Evolutionary conservation across 768 basidiomycete species (phyloP).

Genomic region (Leccinellum luteum): DNA sequence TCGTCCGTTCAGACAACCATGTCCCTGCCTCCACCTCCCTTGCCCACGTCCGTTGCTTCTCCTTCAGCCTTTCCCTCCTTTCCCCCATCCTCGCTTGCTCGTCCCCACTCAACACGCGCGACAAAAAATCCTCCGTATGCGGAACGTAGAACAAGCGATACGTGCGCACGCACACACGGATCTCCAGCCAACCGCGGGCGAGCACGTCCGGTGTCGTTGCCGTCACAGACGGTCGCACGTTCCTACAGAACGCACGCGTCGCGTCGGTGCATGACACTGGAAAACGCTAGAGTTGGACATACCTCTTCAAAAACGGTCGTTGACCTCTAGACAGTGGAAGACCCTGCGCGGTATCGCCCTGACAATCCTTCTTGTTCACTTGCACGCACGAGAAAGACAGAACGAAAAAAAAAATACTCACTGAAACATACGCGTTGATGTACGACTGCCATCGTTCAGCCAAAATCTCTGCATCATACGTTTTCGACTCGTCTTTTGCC

Average conservation of each 20-base stretch:
- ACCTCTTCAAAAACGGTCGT: constrained; percentile 70
- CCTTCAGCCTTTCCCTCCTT: constrained; percentile 3
- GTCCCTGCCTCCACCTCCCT: constrained; percentile 11
- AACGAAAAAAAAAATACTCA: constrained; percentile 29
- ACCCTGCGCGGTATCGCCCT: constrained; percentile 60
- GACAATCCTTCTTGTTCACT: constrained; percentile 1
- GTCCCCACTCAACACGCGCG: constrained; percentile 7
- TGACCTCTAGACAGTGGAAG: constrained; percentile 45
- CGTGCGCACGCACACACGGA: constrained; percentile 64
- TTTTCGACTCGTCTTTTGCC: constrained; percentile 74
- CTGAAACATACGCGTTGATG: constrained; percentile 72
- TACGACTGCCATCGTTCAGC: constrained; percentile 80
- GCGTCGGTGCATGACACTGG: not conserved
- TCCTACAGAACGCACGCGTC: constrained; percentile 12
- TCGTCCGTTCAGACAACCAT: constrained; percentile 10
- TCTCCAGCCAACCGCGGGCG: constrained; percentile 65
- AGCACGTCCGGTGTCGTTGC: constrained; percentile 42
- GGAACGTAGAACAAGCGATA: constrained; percentile 28
- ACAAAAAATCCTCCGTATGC: constrained; percentile 25
- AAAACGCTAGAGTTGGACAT: constrained; percentile 13
- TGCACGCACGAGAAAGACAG: not conserved
- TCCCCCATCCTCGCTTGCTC: constrained; percentile 3
- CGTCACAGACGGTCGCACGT: constrained; percentile 12
- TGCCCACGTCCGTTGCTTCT: constrained; percentile 15
- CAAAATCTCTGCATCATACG: constrained; percentile 73